Evolutionary conservation across 257 asterid genomes (phyloP).

Genomic region (Solanum sitiens): DNA sequence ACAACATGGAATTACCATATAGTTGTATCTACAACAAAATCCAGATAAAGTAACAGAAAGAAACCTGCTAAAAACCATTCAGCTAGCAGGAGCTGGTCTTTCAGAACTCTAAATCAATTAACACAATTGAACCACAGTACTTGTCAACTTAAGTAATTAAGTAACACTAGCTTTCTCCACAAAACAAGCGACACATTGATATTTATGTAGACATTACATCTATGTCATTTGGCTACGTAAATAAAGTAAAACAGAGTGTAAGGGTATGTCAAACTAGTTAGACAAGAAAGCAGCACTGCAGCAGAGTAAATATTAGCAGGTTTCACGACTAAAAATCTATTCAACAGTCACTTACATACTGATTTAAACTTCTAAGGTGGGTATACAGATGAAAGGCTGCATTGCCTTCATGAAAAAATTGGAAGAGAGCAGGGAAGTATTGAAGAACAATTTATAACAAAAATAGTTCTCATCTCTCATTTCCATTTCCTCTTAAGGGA

Average conservation of each 20-base stretch:
- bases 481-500: neutral
- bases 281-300: neutral
- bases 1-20: neutral
- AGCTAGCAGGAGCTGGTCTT: neutral
- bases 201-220: neutral
- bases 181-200: neutral
- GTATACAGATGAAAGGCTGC: neutral
- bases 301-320: neutral
- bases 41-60: neutral
- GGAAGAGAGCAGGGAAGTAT: neutral
- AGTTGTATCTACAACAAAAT: neutral
- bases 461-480: neutral
- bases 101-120: neutral
- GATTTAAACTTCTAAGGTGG: neutral
- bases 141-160: neutral
- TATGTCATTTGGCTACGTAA: neutral
- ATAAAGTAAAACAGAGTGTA: neutral
- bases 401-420: neutral
- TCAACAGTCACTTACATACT: neutral
- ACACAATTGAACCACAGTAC: neutral
- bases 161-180: neutral
- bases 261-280: neutral
- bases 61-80: neutral
- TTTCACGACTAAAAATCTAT: neutral
- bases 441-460: neutral